Evolutionary conservation across 495 filamentous ascomycete species (phyloP), one percentile per base, ranked within the genome.

Genomic region (Sordaria brevicollis): DNA sequence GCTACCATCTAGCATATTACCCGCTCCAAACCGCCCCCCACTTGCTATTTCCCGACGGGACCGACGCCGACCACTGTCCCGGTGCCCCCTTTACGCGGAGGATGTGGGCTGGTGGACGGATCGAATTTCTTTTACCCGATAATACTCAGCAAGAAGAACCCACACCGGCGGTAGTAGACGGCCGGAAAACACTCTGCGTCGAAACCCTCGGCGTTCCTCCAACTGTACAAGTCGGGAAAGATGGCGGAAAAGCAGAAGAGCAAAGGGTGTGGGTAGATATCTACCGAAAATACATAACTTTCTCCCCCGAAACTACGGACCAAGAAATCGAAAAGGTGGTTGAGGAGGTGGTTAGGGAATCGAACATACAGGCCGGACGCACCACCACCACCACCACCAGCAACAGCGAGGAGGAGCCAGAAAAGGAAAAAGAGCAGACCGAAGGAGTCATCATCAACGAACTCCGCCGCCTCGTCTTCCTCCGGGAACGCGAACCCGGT

Each of bases 101-200:
- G 31, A 89, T 96, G 87, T 96, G 92, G 92, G 90, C 90, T 3
- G 92, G 91, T 33, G 92, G 92, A 0, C 79, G 82, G 5, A 75
- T 89, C 4, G 74, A 72, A 1, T 83, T 80, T 41, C n/a, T n/a
- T n/a, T n/a, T n/a, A n/a, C n/a, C n/a, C n/a, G n/a, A n/a, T n/a
- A n/a, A n/a, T n/a, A n/a, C n/a, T n/a, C n/a, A n/a, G n/a, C n/a
- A n/a, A n/a, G n/a, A n/a, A n/a, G n/a, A n/a, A n/a, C n/a, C n/a
- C n/a, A n/a, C n/a, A n/a, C n/a, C n/a, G n/a, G n/a, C n/a, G n/a
- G n/a, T n/a, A 9, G 75, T 92, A 9, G 81, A 89, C 72, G 86
- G 83, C 33, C 72, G 79, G 36, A 75, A 82, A 3, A 86, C 79
- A 3, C 81, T 88, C 25, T 93, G 92, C 67, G 74, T 85, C 17